Evolutionary conservation across 2,329 filamentous ascomycete species (phyloP).

Genomic region (Ilyonectria sp.): DNA sequence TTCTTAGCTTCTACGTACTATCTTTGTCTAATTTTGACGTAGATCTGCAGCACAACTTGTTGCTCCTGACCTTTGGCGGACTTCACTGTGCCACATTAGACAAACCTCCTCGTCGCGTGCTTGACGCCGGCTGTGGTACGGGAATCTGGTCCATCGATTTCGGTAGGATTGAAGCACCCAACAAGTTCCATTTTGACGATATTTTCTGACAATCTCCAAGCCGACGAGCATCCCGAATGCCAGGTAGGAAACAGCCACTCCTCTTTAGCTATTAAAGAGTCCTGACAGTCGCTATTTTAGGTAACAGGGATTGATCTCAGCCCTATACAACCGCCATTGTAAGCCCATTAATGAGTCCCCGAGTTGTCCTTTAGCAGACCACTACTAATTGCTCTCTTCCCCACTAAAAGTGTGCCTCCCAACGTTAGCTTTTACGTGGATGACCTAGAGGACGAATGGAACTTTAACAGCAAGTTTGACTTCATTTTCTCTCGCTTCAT

Average conservation of each 20-base stretch:
- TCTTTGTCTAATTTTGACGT: background rate
- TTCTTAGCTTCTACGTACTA: too few species aligned
- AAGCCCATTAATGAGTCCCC: background rate
- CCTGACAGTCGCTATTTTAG: background rate
- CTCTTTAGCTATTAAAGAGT: background rate
- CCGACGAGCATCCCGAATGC: conserved; percentile 35
- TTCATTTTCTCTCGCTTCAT: conserved; percentile 36
- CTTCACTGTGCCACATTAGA: conserved; percentile 18
- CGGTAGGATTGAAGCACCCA: background rate
- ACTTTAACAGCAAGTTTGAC: conserved; percentile 30
- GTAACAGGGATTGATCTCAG: conserved; percentile 35
- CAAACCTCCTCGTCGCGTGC: background rate
- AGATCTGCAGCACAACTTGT: conserved; percentile 37
- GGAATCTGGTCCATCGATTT: conserved; percentile 39
- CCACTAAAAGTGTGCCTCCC: conserved; percentile 24
- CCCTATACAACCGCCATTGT: conserved; percentile 31
- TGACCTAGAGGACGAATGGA: conserved; percentile 30
- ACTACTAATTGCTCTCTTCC: background rate
- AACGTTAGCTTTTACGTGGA: conserved; percentile 33
- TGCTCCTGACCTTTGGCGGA: conserved; percentile 31
- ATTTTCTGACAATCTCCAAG: conserved; percentile 8
- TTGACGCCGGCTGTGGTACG: conserved; percentile 33
- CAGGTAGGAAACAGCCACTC: background rate
- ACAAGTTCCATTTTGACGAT: background rate
- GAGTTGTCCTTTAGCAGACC: background rate